Evolutionary conservation across 495 filamentous ascomycete species (phyloP).

Genomic region (Penicillium macrosclerotiorum): DNA sequence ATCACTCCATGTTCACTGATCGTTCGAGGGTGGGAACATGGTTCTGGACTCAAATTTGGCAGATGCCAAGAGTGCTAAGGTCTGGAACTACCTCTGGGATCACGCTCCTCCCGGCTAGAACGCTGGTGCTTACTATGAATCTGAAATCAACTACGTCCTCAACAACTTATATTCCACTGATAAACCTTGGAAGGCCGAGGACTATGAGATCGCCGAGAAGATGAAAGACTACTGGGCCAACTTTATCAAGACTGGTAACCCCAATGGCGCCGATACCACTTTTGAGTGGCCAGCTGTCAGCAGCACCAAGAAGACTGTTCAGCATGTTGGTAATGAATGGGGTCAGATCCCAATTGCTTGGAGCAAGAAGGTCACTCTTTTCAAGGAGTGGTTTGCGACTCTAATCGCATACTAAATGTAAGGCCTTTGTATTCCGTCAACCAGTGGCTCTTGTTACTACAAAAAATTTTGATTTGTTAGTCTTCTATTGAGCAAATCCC

Average conservation of each 20-base stretch:
- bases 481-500: too few species aligned
- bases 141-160: constrained; percentile 18
- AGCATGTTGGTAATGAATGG: too few species aligned
- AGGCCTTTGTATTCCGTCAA: too few species aligned
- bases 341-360: too few species aligned
- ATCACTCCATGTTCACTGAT: constrained; percentile 12
- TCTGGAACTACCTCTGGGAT: constrained; percentile 18
- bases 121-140: constrained; percentile 16
- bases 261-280: too few species aligned
- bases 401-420: too few species aligned
- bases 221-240: constrained; percentile 25
- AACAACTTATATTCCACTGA: constrained; percentile 23
- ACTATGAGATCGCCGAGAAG: constrained; percentile 13
- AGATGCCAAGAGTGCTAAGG: constrained; percentile 16
- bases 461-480: too few species aligned
- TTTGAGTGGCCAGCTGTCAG: too few species aligned
- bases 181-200: constrained; percentile 13
- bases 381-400: too few species aligned
- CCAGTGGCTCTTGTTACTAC: too few species aligned
- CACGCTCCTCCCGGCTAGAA: constrained; percentile 16
- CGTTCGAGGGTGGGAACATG: constrained; percentile 14
- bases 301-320: too few species aligned
- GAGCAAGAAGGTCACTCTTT: too few species aligned
- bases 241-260: constrained; percentile 21
- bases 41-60: constrained; percentile 13